These are phyloP conservation scores for Paramecium pentaurelia DNA, from an alignment of 73 alveolate genomes.

Conservation along the genomic window DNA sequence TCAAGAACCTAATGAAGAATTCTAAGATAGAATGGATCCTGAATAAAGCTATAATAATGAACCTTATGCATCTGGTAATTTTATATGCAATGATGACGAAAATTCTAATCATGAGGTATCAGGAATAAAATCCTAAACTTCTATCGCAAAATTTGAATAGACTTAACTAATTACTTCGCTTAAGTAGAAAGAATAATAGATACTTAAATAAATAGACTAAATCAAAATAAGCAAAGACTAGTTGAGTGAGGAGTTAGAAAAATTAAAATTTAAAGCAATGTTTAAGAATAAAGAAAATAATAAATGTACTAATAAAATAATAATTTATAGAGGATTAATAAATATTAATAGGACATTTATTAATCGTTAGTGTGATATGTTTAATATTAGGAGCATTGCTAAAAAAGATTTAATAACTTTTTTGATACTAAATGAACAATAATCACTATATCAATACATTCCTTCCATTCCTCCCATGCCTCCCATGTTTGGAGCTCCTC, in stretches of 20 bases:
- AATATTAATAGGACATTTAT: not conserved
- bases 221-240: not conserved
- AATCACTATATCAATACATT: conserved; percentile 60
- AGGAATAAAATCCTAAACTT: not conserved
- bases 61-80: not conserved
- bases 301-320: not conserved
- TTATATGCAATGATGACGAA: not conserved
- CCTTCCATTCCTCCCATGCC: conserved; percentile 95
- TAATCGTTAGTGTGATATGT: conserved; percentile 1
- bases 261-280: conserved; percentile 36
- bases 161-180: not conserved
- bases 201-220: not conserved
- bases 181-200: not conserved
- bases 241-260: not conserved
- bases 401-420: conserved; percentile 12
- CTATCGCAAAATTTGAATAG: not conserved
- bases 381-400: conserved; percentile 1
- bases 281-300: conserved; percentile 27
- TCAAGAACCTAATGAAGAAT: not conserved
- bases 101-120: not conserved
- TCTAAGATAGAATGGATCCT: not conserved
- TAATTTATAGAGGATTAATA: not conserved
- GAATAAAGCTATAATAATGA: not conserved
- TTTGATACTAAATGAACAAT: conserved; percentile 17
- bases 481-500: conserved; percentile 77